A percentile compares a stretch with the other conserved stretches of the same genome.
Evolutionary conservation across 2,329 filamentous ascomycete genomes (phyloP).

Genomic region (Tolypocladium inflatum): DNA sequence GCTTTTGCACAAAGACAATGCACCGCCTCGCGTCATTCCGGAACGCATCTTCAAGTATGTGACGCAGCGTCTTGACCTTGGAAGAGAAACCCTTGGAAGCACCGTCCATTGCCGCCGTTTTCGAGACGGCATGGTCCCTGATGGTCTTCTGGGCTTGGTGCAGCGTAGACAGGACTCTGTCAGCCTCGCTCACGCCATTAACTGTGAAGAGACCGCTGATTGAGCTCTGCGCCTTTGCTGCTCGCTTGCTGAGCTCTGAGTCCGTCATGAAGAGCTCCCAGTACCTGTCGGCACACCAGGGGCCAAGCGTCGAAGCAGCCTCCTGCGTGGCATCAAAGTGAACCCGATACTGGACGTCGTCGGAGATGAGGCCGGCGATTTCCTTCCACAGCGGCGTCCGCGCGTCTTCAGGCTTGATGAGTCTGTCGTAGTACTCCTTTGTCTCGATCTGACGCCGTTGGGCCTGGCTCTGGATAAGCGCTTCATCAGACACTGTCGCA

Average conservation of each 20-base stretch:
- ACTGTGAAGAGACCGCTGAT: slow-evolving; percentile 23
- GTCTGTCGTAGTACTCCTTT: slow-evolving; percentile 29
- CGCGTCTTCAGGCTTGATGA: slow-evolving; percentile 34
- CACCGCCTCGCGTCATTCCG: slow-evolving; percentile 44
- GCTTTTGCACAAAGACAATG: slow-evolving; percentile 78
- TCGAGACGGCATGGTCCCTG: slow-evolving; percentile 25
- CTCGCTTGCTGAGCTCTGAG: slow-evolving; percentile 49
- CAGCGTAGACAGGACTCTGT: slow-evolving; percentile 46
- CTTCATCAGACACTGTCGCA: slow-evolving; percentile 52
- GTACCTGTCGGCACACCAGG: slow-evolving; percentile 76
- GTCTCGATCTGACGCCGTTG: slow-evolving; percentile 39
- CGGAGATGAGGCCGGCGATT: slow-evolving; percentile 36
- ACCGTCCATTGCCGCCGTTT: slow-evolving; percentile 2
- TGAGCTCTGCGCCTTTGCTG: slow-evolving; percentile 33
- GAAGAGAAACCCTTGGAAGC: slow-evolving; percentile 45
- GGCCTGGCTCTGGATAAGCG: slow-evolving; percentile 13
- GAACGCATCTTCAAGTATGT: slow-evolving; percentile 55
- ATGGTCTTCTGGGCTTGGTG: slow-evolving; percentile 49
- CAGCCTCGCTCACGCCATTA: slow-evolving; percentile 14
- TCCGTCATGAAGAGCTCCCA: slow-evolving; percentile 65
- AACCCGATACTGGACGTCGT: slow-evolving; percentile 38
- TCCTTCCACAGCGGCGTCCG: slow-evolving; percentile 55
- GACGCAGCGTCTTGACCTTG: slow-evolving; percentile 59
- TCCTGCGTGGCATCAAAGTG: slow-evolving; percentile 50
- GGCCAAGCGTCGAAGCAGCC: slow-evolving; percentile 59